Conservation (phyloP, 2,329 filamentous ascomycete species). For the Alternaria gansuensis region DNA sequence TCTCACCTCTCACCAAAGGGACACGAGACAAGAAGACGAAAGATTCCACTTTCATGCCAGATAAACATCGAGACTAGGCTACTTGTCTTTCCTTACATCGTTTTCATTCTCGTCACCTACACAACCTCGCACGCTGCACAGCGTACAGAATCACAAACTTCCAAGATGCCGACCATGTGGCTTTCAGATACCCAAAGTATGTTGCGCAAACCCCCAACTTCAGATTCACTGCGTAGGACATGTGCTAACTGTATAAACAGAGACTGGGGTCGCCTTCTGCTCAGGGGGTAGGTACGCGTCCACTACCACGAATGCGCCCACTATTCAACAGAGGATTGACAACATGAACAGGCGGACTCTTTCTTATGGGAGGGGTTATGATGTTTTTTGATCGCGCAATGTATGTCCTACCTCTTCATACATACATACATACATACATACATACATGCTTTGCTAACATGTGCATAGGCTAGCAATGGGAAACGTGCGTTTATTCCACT, state of each 20-base stretch:
- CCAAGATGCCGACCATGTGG: conserved; percentile 85
- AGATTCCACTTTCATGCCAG: conserved; percentile 20
- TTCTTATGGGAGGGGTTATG: conserved; percentile 91
- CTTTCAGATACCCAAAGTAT: conserved; percentile 93
- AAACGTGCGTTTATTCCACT: conserved; percentile 68
- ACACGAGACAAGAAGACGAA: conserved; percentile 43
- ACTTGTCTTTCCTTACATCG: background rate
- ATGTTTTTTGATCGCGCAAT: conserved; percentile 98
- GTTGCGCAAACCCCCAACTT: conserved; percentile 49
- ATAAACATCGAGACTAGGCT: conserved; percentile 13
- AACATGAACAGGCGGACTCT: conserved; percentile 77
- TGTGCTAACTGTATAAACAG: conserved; percentile 59
- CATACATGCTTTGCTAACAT: conserved; percentile 18
- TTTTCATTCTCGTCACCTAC: background rate
- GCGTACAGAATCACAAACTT: conserved; percentile 3
- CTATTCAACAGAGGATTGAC: conserved; percentile 15
- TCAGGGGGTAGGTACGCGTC: conserved; percentile 79
- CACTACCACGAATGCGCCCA: conserved; percentile 27
- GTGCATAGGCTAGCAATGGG: conserved; percentile 87
- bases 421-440: too few species aligned
- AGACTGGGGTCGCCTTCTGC: conserved; percentile 97
- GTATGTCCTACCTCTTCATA: conserved; percentile 60
- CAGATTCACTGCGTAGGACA: background rate
- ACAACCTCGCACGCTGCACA: conserved; percentile 16
- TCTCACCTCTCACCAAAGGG: conserved; percentile 34